A percentile compares a stretch with the other conserved stretches of the same genome.
Evolutionary conservation across 192 early-diverging fungal genomes (phyloP).

Genomic region (Coemansia sp.): DNA sequence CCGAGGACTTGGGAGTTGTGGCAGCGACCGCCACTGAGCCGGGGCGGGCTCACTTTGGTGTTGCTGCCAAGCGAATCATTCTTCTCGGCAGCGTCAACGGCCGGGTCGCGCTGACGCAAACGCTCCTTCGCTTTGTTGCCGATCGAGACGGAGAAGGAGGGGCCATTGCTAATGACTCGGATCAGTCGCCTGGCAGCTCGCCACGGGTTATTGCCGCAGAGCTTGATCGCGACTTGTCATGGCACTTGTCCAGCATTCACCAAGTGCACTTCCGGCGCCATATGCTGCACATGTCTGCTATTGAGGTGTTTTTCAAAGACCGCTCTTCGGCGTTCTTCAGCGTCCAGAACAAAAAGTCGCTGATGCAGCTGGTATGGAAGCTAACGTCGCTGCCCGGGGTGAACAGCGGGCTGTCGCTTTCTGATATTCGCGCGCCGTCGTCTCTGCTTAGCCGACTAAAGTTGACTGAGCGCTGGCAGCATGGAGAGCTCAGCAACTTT

Average conservation of each 20-base stretch:
- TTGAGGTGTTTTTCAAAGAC: conserved; percentile 50
- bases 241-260: conserved; percentile 34
- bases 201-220: conserved; percentile 37
- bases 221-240: conserved; percentile 28
- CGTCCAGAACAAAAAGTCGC: conserved; percentile 32
- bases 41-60: conserved; percentile 20
- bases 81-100: conserved; percentile 38
- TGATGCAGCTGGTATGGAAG: conserved; percentile 51
- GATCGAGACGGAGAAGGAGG: conserved; percentile 21
- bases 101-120: conserved; percentile 34
- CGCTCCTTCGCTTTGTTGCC: conserved; percentile 27
- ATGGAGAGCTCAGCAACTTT: conserved; percentile 90
- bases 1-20: conserved; percentile 33
- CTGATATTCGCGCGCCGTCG: conserved; percentile 39
- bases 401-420: conserved; percentile 26
- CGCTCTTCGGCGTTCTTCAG: conserved; percentile 43
- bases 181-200: neutral
- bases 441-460: conserved; percentile 23
- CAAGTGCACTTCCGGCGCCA: conserved; percentile 49
- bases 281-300: conserved; percentile 44
- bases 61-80: conserved; percentile 26
- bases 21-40: conserved; percentile 13
- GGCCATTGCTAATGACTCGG: conserved; percentile 12
- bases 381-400: conserved; percentile 34
- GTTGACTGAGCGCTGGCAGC: conserved; percentile 82